phyloP scores from a whole-genome alignment of 2,329 filamentous ascomycete species.

The Ascochyta clinopodiicola region DNA sequence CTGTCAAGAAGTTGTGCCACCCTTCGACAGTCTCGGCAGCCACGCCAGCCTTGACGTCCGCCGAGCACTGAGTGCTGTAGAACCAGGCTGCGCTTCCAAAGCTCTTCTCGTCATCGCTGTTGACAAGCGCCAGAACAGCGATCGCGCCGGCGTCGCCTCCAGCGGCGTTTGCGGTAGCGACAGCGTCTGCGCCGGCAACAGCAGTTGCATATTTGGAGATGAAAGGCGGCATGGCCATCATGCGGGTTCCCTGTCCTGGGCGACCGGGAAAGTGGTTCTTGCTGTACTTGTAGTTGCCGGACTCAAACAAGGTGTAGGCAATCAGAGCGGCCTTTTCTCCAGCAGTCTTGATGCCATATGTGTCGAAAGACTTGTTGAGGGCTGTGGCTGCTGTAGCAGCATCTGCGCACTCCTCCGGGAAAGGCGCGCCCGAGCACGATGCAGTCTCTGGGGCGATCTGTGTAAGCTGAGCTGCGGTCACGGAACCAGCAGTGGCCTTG shows the following conservation, averaged over 20 bases:
- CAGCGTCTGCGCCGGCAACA: conserved; percentile 47
- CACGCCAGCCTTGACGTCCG: conserved; percentile 53
- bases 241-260: conserved; percentile 74
- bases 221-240: conserved; percentile 67
- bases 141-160: conserved; percentile 44
- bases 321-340: conserved; percentile 74
- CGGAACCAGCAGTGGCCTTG: conserved; percentile 4
- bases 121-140: conserved; percentile 59
- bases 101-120: conserved; percentile 53
- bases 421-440: conserved; percentile 58
- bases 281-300: conserved; percentile 72
- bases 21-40: conserved; percentile 56
- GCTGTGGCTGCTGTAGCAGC: conserved; percentile 66
- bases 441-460: conserved; percentile 64
- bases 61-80: conserved; percentile 60
- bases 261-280: conserved; percentile 67
- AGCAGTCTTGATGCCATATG: conserved; percentile 62
- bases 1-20: conserved; percentile 60
- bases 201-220: conserved; percentile 63
- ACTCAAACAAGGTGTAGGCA: conserved; percentile 75
- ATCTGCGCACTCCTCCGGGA: conserved; percentile 63
- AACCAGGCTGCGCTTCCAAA: conserved; percentile 70
- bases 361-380: conserved; percentile 63
- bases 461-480: conserved; percentile 49
- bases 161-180: conserved; percentile 39